Percentiles rank a stretch among this genome's conserved stretches.
Evolutionary conservation across 129 eudicot species (phyloP).

Genomic region (Flaveria sonorensis): DNA sequence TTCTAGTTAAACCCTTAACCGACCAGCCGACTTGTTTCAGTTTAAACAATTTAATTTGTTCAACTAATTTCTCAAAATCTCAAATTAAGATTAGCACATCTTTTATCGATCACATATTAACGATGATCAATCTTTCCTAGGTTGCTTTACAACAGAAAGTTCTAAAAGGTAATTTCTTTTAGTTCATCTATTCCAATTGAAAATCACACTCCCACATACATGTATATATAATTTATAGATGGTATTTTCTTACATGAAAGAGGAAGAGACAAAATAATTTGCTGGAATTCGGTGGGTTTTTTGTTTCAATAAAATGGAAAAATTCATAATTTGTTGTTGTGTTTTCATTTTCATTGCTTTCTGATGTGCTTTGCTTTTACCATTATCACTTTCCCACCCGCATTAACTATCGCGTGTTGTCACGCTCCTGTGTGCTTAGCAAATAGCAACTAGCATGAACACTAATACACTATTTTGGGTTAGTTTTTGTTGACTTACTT

Average conservation of each 20-base stretch:
- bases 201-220: too few species aligned
- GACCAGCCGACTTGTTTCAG: too few species aligned
- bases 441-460: too few species aligned
- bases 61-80: too few species aligned
- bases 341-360: conserved; percentile 1
- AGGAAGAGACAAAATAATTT: conserved; percentile 15
- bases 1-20: too few species aligned
- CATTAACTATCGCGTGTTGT: conserved; percentile 5
- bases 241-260: conserved; percentile 12
- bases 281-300: conserved; percentile 22
- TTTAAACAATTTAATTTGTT: too few species aligned
- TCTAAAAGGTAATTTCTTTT: too few species aligned
- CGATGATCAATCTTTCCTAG: too few species aligned
- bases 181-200: too few species aligned
- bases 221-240: not conserved
- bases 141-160: too few species aligned
- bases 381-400: not conserved
- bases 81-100: too few species aligned
- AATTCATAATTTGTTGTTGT: not conserved
- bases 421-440: conserved; percentile 3
- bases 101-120: too few species aligned
- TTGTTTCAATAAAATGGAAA: conserved; percentile 29
- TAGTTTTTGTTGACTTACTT: not conserved
- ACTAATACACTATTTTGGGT: not conserved
- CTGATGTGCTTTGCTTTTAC: not conserved